phyloP scores from a whole-genome alignment of 2,329 filamentous ascomycete species.

The Rutstroemia sp. region DNA sequence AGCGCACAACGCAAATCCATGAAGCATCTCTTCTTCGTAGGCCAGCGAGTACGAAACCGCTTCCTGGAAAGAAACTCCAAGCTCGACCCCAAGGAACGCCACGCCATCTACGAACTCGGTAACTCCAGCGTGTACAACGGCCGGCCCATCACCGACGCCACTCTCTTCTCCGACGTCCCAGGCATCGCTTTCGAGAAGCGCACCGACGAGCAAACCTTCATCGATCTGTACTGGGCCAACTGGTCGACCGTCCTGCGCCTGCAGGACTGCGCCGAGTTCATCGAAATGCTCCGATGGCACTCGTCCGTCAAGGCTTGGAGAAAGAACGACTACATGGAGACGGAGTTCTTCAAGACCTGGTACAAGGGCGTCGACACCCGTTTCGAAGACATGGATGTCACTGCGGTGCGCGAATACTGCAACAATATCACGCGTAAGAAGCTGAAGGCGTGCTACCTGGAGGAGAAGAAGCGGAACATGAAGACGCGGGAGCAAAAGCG shows the following conservation, averaged over 20 bases:
- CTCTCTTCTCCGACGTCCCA: constrained; percentile 3
- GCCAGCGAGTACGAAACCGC: constrained; percentile 7
- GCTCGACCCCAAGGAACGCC: constrained; percentile 3
- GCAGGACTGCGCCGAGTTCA: constrained; percentile 7
- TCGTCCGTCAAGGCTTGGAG: constrained; percentile 8
- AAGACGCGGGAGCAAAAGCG: not conserved
- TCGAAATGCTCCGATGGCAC: constrained; percentile 9
- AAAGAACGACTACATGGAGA: constrained; percentile 5
- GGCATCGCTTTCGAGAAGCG: constrained; percentile 7
- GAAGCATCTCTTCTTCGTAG: constrained; percentile 9
- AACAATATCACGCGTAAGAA: constrained; percentile 5
- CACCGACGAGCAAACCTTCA: constrained; percentile 7
- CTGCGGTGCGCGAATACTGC: constrained; percentile 5
- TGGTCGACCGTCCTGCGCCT: constrained; percentile 5
- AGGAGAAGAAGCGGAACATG: constrained; percentile 7
- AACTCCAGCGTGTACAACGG: constrained; percentile 9
- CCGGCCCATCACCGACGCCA: constrained; percentile 8
- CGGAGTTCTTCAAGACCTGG: constrained; percentile 7
- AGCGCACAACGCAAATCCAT: constrained; percentile 7
- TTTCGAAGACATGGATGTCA: constrained; percentile 8
- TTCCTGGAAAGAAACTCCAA: constrained; percentile 6
- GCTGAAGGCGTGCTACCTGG: constrained; percentile 6
- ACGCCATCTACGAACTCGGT: constrained; percentile 3
- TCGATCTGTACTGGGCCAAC: constrained; percentile 6
- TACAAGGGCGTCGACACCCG: constrained; percentile 5